Base-by-base conservation (phyloP, 192 early-diverging fungal species). In the Umbelopsis sp. region DNA sequence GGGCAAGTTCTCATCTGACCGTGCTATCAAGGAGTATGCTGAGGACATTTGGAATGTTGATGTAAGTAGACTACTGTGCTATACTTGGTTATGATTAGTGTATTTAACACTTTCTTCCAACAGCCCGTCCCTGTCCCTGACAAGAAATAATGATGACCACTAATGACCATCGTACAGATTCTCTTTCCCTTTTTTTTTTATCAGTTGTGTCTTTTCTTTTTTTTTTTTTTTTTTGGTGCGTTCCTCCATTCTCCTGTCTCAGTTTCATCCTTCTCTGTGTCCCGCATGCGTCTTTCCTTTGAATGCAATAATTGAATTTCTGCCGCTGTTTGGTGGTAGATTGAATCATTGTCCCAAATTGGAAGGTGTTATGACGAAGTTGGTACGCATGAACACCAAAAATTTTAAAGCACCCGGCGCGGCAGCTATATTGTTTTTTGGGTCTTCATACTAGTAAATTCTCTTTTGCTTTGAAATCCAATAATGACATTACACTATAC, bases 1-100 rank as follows among this genome's bases (percentile, higher is more conserved):
- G 96, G 91, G 95, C 81, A 96, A 96, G 79, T 99, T 99, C 83
- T 95, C 89, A 66, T 89, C 89, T 59, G 92, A 92, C 79, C 89
- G 92, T 71, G 80, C 97, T 22, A 94, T 98, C 83, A 80, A 90
- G 73, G 97, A 99, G 70, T 99, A 98, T 68, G 96, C 96, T 25
- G 87, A 95, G 65, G 84, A 88, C 32, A 96, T 99, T 74, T 99
- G 97, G 97, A 85, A 92, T 67, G 85, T 91, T 73, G 85, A 91
- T 62, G 56, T 62, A 62, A 62, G 56, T 62, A 12, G 12, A 44
- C 43, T 9, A 12, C 12, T 9, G 43, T 25, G 52, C n/a, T n/a
- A n/a, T n/a, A n/a, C n/a, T n/a, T n/a, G n/a, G n/a, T n/a, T n/a
- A n/a, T n/a, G n/a, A n/a, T n/a, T n/a, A n/a, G n/a, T n/a, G n/a